Percentiles rank a stretch among this genome's conserved stretches.
Evolutionary conservation across 1,284 basidiomycete species (phyloP).

Genomic region (Ganoderma leucocontextum): DNA sequence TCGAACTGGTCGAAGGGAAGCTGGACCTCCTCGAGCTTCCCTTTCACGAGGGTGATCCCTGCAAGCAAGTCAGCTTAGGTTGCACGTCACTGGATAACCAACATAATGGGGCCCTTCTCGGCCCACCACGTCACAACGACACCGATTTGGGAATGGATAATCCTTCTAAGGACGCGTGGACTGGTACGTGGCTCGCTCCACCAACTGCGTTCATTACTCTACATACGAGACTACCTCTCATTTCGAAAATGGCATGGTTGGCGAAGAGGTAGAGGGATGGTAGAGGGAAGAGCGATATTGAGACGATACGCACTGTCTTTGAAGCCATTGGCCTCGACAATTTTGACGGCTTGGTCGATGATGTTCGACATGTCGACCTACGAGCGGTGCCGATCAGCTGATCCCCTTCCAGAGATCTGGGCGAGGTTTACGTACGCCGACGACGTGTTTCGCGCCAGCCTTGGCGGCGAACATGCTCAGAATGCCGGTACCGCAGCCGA

Average conservation of each 20-base stretch:
- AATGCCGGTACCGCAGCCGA: constrained; percentile 99
- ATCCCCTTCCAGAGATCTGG: neutral
- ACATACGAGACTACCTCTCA: neutral
- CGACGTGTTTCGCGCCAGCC: constrained; percentile 96
- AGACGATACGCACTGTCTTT: constrained; percentile 77
- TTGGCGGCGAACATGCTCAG: constrained; percentile 99
- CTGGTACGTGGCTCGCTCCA: neutral
- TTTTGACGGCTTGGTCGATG: constrained; percentile 98
- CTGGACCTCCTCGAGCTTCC: constrained; percentile 94
- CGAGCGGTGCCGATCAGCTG: neutral
- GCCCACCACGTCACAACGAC: neutral
- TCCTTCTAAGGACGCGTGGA: neutral
- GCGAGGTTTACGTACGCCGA: constrained; percentile 66
- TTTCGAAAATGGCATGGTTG: neutral
- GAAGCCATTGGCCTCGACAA: constrained; percentile 96
- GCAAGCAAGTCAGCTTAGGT: constrained; percentile 1
- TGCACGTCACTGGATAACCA: neutral
- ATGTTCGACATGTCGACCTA: constrained; percentile 99
- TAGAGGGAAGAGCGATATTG: neutral
- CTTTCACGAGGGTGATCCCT: constrained; percentile 97
- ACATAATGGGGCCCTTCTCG: neutral
- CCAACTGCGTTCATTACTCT: neutral
- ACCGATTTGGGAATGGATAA: neutral
- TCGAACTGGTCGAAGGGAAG: constrained; percentile 92
- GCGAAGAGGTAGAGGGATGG: neutral